These are phyloP conservation scores for Yarrowia sp. DNA, from an alignment of 805 yeast species.

Conservation along the genomic window DNA sequence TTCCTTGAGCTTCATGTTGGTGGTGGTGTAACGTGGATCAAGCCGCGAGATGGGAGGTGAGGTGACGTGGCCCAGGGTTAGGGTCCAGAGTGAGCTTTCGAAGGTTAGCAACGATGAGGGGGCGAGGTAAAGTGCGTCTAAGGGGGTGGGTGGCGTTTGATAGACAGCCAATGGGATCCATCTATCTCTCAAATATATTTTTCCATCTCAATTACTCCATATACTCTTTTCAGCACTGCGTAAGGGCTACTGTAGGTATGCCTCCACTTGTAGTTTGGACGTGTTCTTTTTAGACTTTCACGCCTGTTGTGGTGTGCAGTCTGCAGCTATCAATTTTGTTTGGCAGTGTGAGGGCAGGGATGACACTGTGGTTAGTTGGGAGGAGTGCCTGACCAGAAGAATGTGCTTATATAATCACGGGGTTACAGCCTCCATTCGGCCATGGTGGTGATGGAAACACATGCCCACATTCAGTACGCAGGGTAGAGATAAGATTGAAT, in stretches of 20 bases:
- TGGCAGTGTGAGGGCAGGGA: neutral
- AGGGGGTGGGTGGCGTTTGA: neutral
- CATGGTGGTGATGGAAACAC: too few species aligned
- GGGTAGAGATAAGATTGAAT: too few species aligned
- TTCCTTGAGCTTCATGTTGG: constrained; percentile 66
- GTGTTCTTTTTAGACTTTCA: constrained; percentile 11
- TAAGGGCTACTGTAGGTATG: neutral
- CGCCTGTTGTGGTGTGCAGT: neutral
- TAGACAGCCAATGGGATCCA: too few species aligned
- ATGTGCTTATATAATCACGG: neutral
- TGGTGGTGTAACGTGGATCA: constrained; percentile 16
- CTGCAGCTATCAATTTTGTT: neutral
- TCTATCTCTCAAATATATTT: neutral
- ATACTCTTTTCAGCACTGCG: neutral
- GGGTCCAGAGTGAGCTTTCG: neutral
- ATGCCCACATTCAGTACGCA: too few species aligned
- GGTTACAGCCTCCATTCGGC: too few species aligned
- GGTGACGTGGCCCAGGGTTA: constrained; percentile 27
- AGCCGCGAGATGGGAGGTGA: constrained; percentile 18
- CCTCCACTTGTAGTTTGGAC: constrained; percentile 8
- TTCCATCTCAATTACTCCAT: neutral
- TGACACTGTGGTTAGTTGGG: neutral
- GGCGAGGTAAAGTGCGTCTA: neutral
- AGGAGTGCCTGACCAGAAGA: neutral
- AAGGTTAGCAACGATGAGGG: constrained; percentile 19